phyloP scores from a whole-genome alignment of 495 filamentous ascomycete genomes.

The Penicillium odoratum region DNA sequence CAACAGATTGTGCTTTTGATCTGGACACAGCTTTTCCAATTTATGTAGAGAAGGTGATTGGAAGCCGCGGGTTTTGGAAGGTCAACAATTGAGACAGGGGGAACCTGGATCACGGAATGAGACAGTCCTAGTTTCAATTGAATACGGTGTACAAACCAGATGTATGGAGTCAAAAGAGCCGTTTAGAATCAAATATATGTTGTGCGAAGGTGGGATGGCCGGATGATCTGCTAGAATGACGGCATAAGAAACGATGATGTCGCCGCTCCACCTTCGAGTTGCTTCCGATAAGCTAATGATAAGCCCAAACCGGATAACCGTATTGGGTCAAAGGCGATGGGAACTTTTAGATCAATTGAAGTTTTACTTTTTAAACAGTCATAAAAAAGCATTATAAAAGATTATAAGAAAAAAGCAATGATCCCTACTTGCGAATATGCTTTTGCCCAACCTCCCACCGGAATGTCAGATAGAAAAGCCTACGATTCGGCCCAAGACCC shows the following conservation, averaged over 20 bases:
- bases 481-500: not conserved
- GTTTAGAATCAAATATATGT: constrained; percentile 7
- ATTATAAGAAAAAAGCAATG: not conserved
- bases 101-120: constrained; percentile 5
- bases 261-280: constrained; percentile 32
- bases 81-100: constrained; percentile 8
- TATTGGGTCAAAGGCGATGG: not conserved
- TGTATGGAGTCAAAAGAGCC: constrained; percentile 1
- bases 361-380: not conserved
- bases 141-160: not conserved
- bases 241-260: constrained; percentile 31
- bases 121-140: constrained; percentile 11
- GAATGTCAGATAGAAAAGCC: constrained; percentile 12
- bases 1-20: not conserved
- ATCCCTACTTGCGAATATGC: not conserved
- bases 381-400: not conserved
- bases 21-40: not conserved
- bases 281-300: constrained; percentile 27
- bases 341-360: not conserved
- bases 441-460: constrained; percentile 14
- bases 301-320: constrained; percentile 3
- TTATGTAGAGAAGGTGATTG: constrained; percentile 1
- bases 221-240: constrained; percentile 23
- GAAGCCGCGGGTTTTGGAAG: not conserved
- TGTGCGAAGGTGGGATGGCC: constrained; percentile 14